A percentile compares a stretch with the other conserved stretches of the same genome.
These are phyloP conservation scores for Lipomyces chichibuensis DNA, from an alignment of 805 yeast genomes.

Conservation along the genomic window DNA sequence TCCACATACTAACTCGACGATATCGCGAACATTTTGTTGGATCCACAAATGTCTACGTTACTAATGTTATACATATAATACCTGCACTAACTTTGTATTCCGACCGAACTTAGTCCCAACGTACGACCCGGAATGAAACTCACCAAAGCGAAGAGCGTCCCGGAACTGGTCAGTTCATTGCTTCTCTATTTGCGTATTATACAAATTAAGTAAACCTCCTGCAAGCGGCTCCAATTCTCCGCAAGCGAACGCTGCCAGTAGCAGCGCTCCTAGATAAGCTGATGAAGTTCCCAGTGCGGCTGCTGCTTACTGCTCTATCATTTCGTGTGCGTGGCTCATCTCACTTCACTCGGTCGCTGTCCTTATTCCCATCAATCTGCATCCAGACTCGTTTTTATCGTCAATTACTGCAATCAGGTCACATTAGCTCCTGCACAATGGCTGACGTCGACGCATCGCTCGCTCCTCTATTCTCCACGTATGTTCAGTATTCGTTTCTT, in stretches of 20 bases:
- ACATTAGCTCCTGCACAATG: constrained; percentile 20
- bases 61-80: neutral
- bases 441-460: constrained; percentile 26
- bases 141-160: no score
- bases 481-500: constrained; percentile 1
- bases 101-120: neutral
- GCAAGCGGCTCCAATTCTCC: no score
- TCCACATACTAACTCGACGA: neutral
- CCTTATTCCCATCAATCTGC: neutral
- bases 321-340: neutral
- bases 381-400: neutral
- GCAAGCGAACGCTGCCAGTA: no score
- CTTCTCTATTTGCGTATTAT: no score
- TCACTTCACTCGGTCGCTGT: neutral
- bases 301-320: no score
- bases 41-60: no score
- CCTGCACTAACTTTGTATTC: neutral
- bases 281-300: no score
- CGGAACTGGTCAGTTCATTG: no score
- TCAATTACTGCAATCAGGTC: neutral
- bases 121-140: no score
- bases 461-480: constrained; percentile 27
- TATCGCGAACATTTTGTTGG: no score
- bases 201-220: no score
- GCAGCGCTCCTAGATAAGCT: no score